phyloP scores from a whole-genome alignment of 148 eudicot species.

The Chenopodium formosanum region DNA sequence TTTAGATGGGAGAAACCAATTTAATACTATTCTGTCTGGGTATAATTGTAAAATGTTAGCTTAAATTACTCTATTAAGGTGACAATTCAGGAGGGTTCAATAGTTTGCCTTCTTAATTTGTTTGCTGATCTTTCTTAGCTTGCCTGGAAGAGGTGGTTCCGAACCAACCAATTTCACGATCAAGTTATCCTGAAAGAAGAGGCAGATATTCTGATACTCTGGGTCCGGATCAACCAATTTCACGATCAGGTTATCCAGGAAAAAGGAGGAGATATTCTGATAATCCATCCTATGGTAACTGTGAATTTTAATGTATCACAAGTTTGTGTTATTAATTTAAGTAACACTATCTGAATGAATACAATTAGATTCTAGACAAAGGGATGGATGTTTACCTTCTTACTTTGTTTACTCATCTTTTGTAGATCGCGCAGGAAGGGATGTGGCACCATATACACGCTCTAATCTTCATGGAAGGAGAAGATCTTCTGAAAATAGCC shows the following conservation, averaged over 20 bases:
- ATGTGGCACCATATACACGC: not conserved
- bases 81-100: too few species aligned
- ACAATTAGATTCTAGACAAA: too few species aligned
- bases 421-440: too few species aligned
- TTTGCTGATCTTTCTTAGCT: not conserved
- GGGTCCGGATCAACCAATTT: not conserved
- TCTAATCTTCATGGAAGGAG: not conserved
- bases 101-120: too few species aligned
- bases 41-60: too few species aligned
- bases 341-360: too few species aligned
- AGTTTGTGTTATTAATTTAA: too few species aligned
- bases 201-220: not conserved
- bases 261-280: not conserved
- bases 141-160: not conserved
- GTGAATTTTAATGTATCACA: not conserved
- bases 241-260: not conserved
- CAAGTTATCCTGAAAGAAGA: not conserved
- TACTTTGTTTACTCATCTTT: too few species aligned
- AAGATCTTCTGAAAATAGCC: not conserved
- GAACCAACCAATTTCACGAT: not conserved
- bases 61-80: too few species aligned
- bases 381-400: too few species aligned
- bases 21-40: too few species aligned
- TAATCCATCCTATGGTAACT: not conserved
- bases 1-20: too few species aligned